Evolutionary conservation across 2,329 filamentous ascomycete species (phyloP).

Genomic region (Sphaerulina musiva): DNA sequence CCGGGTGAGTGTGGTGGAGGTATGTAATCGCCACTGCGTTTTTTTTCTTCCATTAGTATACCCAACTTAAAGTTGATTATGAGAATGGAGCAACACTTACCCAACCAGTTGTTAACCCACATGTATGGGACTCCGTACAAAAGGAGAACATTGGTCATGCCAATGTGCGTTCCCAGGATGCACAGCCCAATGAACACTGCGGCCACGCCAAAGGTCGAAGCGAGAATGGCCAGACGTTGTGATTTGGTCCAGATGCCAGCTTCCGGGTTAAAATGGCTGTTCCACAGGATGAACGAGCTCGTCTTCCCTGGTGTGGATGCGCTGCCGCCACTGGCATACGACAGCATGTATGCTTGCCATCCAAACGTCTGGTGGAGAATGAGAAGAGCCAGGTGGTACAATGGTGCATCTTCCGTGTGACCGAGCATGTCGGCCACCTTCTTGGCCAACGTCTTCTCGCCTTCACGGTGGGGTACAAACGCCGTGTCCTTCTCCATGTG

Average conservation of each 20-base stretch:
- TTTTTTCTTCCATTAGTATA: background rate
- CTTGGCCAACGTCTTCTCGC: slow-evolving; percentile 7
- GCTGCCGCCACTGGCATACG: slow-evolving; percentile 23
- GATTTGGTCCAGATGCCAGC: slow-evolving; percentile 48
- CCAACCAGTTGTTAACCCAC: slow-evolving; percentile 66
- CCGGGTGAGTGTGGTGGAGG: slow-evolving; percentile 62
- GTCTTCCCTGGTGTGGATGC: slow-evolving; percentile 10
- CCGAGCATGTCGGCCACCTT: slow-evolving; percentile 13
- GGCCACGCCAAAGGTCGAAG: slow-evolving; percentile 56
- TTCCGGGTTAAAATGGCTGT: slow-evolving; percentile 54
- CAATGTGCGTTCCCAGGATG: slow-evolving; percentile 31
- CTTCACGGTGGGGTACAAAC: slow-evolving; percentile 30
- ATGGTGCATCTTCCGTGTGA: slow-evolving; percentile 27
- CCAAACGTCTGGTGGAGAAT: slow-evolving; percentile 27
- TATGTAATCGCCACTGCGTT: slow-evolving; percentile 64
- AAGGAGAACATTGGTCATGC: slow-evolving; percentile 5
- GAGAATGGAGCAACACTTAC: slow-evolving; percentile 21
- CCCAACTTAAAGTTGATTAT: background rate
- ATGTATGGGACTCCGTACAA: slow-evolving; percentile 56
- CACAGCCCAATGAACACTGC: slow-evolving; percentile 49
- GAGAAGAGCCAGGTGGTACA: slow-evolving; percentile 18
- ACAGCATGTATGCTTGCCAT: slow-evolving; percentile 27
- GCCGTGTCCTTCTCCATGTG: slow-evolving; percentile 33
- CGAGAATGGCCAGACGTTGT: slow-evolving; percentile 46
- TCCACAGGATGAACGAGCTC: slow-evolving; percentile 47